A percentile compares a stretch with the other conserved stretches of the same genome.
phyloP scores from a whole-genome alignment of 2,329 filamentous ascomycete species.

The Pseudogymnoascus sp. region DNA sequence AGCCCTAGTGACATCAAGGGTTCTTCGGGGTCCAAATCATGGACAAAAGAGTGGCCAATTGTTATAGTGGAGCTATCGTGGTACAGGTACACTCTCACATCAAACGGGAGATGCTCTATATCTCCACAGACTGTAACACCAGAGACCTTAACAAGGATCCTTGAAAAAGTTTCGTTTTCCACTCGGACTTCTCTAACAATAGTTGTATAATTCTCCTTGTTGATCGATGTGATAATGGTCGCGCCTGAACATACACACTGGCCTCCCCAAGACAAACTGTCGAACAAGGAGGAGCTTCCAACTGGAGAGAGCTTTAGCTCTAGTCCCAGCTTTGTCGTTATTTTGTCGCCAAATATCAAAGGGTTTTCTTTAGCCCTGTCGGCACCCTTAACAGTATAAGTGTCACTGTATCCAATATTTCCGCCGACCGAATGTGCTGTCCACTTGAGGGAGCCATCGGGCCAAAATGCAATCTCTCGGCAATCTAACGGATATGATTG shows the following conservation, averaged over 20 bases:
- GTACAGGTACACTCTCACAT: background rate
- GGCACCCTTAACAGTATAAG: slow-evolving; percentile 6
- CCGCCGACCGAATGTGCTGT: background rate
- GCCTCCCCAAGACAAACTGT: background rate
- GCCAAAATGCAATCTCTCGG: slow-evolving; percentile 10
- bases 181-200: background rate
- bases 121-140: background rate
- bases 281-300: background rate
- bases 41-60: slow-evolving; percentile 23
- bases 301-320: background rate
- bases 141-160: background rate
- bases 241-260: background rate
- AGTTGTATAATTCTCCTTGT: background rate
- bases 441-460: background rate
- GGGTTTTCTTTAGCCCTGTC: slow-evolving; percentile 15
- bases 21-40: background rate
- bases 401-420: background rate
- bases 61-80: slow-evolving; percentile 18
- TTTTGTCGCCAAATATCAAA: slow-evolving; percentile 21
- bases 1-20: background rate
- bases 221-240: background rate
- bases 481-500: slow-evolving; percentile 10
- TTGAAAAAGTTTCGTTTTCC: background rate
- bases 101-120: background rate
- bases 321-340: background rate